phyloP scores from a whole-genome alignment of 2,329 filamentous ascomycete species.

The Whalleya microplaca region DNA sequence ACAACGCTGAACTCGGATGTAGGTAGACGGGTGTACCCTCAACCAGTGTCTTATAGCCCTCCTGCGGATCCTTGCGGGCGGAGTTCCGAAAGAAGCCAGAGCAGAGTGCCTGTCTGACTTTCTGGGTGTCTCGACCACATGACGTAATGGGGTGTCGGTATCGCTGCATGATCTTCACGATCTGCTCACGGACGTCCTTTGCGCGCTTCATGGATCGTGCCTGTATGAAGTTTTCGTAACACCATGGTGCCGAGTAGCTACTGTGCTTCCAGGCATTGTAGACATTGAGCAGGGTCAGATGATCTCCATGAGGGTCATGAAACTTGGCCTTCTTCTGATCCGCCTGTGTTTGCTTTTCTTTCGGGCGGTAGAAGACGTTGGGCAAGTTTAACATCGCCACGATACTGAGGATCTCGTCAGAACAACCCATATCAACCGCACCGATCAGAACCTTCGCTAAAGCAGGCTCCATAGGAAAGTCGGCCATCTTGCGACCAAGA shows the following conservation, averaged over 20 bases:
- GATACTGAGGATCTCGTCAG: slow-evolving; percentile 91
- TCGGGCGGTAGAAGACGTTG: slow-evolving; percentile 90
- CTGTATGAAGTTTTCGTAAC: slow-evolving; percentile 97
- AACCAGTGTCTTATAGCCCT: slow-evolving; percentile 96
- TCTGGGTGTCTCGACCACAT: slow-evolving; percentile 85
- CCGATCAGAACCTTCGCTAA: slow-evolving; percentile 89
- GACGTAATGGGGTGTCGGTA: slow-evolving; percentile 82
- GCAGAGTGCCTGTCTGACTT: slow-evolving; percentile 87
- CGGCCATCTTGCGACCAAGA: slow-evolving; percentile 93
- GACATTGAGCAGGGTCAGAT: slow-evolving; percentile 92
- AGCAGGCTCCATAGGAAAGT: slow-evolving; percentile 96
- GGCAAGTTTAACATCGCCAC: slow-evolving; percentile 91
- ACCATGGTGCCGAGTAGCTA: slow-evolving; percentile 85
- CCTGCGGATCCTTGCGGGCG: slow-evolving; percentile 91
- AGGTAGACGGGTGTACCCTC: slow-evolving; percentile 95
- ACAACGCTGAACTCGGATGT: slow-evolving; percentile 88
- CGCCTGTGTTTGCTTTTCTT: slow-evolving; percentile 94
- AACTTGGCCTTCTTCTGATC: slow-evolving; percentile 99
- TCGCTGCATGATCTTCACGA: slow-evolving; percentile 91
- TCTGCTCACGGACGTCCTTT: slow-evolving; percentile 89
- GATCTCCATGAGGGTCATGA: slow-evolving; percentile 92
- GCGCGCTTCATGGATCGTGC: slow-evolving; percentile 85
- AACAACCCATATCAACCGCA: slow-evolving; percentile 84
- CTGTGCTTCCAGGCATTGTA: slow-evolving; percentile 96
- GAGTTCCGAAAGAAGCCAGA: slow-evolving; percentile 94